Evolutionary conservation across 2,329 filamentous ascomycete genomes (phyloP), one percentile per base, ranked within the genome.

Genomic region (Aureobasidium sp.): DNA sequence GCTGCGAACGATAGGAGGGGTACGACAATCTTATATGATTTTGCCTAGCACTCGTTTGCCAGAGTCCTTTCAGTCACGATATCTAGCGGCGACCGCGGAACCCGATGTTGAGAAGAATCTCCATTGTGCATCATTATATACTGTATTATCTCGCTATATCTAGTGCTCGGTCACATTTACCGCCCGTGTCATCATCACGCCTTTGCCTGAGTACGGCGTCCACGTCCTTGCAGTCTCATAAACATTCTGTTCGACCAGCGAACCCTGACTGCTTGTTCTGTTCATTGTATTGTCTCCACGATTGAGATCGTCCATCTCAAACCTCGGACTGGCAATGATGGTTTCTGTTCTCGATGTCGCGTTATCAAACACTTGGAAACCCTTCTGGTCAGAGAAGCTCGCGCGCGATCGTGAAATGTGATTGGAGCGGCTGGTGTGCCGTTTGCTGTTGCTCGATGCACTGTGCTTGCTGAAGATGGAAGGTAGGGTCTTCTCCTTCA

Each of bases 281-380:
- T 48, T 13, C 55, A 58, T 29, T 2, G 42, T 37, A 29, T 27
- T 17, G 23, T 58, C 29, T 9, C 46, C 55, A 17, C 29, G 39
- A 23, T 42, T 29, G 32, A 58, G 17, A 20, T 58, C 55, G 8
- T 39, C 55, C 55, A 58, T 27, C 32, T 58, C 36, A 15, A 20
- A 39, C n/a, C 56, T 52, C 17, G 58, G 34, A 8, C 36, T 47
- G 12, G 58, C 48, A 29, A 52, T 60, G 32, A 60, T 27, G 1
- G 44, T 60, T 15, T 51, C 44, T 17, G 32, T 41, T 17, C 44
- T 27, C 23, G 56, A 60, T 8, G 26, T 23, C 15, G 44, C 15
- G 20, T 61, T 61, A 26, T 61, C 58, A 44, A 51, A 61, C 5
- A 61, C 46, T 17, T 61, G 58, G 36, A 61, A 61, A 8, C 58